Evolutionary conservation across 129 eudicot genomes (phyloP).

Genomic region (Artemisia argyi): DNA sequence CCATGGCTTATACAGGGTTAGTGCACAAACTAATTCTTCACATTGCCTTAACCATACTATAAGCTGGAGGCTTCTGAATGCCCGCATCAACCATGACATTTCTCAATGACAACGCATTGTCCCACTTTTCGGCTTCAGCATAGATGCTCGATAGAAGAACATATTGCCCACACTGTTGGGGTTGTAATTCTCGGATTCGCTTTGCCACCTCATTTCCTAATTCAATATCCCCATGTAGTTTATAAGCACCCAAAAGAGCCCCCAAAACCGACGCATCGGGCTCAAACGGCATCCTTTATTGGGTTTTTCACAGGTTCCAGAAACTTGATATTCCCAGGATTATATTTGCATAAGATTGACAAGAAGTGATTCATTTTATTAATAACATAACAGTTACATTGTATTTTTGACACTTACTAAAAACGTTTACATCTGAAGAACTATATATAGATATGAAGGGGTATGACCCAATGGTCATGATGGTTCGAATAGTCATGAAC

Average conservation of each 20-base stretch:
- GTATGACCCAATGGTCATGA: too few species aligned
- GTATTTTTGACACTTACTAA: too few species aligned
- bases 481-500: too few species aligned
- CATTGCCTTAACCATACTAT: constrained; percentile 39
- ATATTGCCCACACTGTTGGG: constrained; percentile 57
- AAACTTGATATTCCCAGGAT: too few species aligned
- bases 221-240: constrained; percentile 68
- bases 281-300: constrained; percentile 49
- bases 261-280: constrained; percentile 80
- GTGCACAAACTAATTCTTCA: constrained; percentile 12
- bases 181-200: constrained; percentile 49
- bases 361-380: too few species aligned
- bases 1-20: not conserved
- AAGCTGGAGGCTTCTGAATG: constrained; percentile 58
- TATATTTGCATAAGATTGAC: too few species aligned
- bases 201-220: constrained; percentile 59
- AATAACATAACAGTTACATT: too few species aligned
- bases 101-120: constrained; percentile 55
- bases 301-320: too few species aligned
- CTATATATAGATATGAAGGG: too few species aligned
- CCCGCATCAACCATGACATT: constrained; percentile 57
- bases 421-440: too few species aligned
- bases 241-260: constrained; percentile 86
- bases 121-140: constrained; percentile 75
- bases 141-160: constrained; percentile 61